Conservation (phyloP, 1,284 basidiomycete species). For the Xerocomus amazonicus region DNA sequence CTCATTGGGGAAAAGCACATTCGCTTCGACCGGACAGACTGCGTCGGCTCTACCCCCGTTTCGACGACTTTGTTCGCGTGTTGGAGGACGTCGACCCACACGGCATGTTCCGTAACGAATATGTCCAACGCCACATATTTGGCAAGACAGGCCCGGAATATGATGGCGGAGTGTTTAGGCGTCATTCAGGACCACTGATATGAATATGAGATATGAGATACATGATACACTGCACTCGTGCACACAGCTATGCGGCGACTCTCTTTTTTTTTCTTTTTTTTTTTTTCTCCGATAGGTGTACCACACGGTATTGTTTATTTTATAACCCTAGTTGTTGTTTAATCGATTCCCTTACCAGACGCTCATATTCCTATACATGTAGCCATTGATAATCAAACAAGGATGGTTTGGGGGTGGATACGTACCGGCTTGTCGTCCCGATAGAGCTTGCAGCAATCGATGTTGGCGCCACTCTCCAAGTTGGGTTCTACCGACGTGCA, state of each 20-base stretch:
- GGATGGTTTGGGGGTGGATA: background rate
- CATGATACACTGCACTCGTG: background rate
- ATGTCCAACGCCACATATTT: constrained; percentile 72
- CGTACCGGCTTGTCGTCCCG: constrained; percentile 71
- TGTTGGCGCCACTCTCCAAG: constrained; percentile 96
- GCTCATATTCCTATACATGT: constrained; percentile 60
- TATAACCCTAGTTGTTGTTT: constrained; percentile 69
- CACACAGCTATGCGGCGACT: background rate
- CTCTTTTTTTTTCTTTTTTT: background rate
- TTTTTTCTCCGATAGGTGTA: constrained; percentile 12
- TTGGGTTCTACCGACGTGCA: constrained; percentile 75
- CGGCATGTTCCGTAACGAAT: constrained; percentile 79
- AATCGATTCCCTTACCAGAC: constrained; percentile 65
- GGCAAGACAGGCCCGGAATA: constrained; percentile 45
- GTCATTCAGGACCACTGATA: constrained; percentile 8
- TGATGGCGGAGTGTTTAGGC: constrained; percentile 56
- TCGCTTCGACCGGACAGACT: constrained; percentile 66
- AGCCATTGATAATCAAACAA: constrained; percentile 1
- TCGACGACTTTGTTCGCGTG: constrained; percentile 76
- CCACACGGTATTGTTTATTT: constrained; percentile 10
- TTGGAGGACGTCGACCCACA: constrained; percentile 75
- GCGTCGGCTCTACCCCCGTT: constrained; percentile 74
- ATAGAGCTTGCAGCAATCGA: constrained; percentile 96
- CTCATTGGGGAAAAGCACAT: constrained; percentile 98
- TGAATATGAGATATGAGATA: no score